phyloP scores from a whole-genome alignment of 805 yeast species.

The Peterozyma xylosa region DNA sequence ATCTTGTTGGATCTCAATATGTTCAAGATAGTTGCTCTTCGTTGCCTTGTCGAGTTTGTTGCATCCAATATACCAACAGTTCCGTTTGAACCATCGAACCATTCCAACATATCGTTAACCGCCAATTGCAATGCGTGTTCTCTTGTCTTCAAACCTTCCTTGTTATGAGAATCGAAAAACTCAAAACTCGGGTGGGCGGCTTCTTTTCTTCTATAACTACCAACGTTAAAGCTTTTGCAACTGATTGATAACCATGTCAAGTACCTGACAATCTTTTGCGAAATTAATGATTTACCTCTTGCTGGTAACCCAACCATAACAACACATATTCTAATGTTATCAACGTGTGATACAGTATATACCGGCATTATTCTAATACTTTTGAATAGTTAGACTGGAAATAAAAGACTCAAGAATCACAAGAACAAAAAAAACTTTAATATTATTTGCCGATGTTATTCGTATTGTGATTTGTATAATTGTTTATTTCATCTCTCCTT shows the following conservation, averaged over 20 bases:
- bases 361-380: constrained; percentile 37
- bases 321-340: constrained; percentile 73
- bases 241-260: constrained; percentile 86
- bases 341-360: constrained; percentile 50
- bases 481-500: not conserved
- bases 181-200: constrained; percentile 65
- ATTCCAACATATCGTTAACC: constrained; percentile 69
- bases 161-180: constrained; percentile 65
- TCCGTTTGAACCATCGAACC: constrained; percentile 78
- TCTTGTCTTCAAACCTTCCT: constrained; percentile 56
- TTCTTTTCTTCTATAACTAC: constrained; percentile 66
- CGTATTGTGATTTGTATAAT: too few species aligned
- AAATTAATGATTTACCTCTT: constrained; percentile 89
- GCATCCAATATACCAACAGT: constrained; percentile 94
- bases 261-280: constrained; percentile 90
- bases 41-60: constrained; percentile 72
- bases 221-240: constrained; percentile 86
- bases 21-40: constrained; percentile 56
- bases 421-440: not conserved
- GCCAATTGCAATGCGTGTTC: constrained; percentile 67
- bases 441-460: too few species aligned
- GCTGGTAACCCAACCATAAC: constrained; percentile 87
- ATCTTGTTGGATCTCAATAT: constrained; percentile 55
- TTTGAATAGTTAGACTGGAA: not conserved
- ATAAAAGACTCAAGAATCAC: not conserved